Conservation (phyloP, 2,329 filamentous ascomycete genomes). For the Chaetomium strumarium region DNA sequence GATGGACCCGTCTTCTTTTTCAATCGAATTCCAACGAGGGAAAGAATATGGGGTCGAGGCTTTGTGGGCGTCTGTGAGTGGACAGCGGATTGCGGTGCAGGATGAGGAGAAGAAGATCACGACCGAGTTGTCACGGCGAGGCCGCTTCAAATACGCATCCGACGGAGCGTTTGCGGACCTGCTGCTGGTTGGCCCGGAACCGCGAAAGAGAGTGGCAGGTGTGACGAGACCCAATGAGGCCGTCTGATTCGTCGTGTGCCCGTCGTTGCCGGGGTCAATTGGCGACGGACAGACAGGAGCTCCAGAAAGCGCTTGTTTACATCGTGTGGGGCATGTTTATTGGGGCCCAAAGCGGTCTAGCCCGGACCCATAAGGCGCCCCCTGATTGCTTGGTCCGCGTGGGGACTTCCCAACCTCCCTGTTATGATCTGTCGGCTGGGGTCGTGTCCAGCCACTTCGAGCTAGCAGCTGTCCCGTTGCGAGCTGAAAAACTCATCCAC, state of each 20-base stretch:
- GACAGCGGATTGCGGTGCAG: slow-evolving; percentile 15
- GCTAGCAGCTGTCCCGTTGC: slow-evolving; percentile 16
- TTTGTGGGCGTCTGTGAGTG: slow-evolving; percentile 26
- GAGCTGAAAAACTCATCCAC: slow-evolving; percentile 16
- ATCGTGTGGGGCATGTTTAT: slow-evolving; percentile 27
- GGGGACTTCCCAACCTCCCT: slow-evolving; percentile 16
- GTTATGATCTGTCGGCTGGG: slow-evolving; percentile 5
- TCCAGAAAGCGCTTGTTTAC: slow-evolving; percentile 24
- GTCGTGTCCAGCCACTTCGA: slow-evolving; percentile 18
- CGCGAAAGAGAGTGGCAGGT: slow-evolving; percentile 1
- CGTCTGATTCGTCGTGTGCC: slow-evolving; percentile 15
- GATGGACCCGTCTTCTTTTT: slow-evolving; percentile 31
- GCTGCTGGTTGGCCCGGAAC: slow-evolving; percentile 20
- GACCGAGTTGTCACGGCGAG: slow-evolving; percentile 22
- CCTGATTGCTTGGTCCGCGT: slow-evolving; percentile 19
- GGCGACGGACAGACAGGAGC: slow-evolving; percentile 17
- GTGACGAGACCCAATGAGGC: slow-evolving; percentile 21
- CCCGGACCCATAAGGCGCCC: slow-evolving; percentile 13
- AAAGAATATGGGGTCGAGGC: slow-evolving; percentile 14
- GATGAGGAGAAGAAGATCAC: slow-evolving; percentile 20
- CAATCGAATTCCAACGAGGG: slow-evolving; percentile 26
- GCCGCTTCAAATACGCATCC: slow-evolving; percentile 26
- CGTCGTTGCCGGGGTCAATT: slow-evolving; percentile 17
- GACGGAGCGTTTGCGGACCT: slow-evolving; percentile 19
- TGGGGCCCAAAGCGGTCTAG: slow-evolving; percentile 22